phyloP scores from a whole-genome alignment of 2,329 filamentous ascomycete genomes.

The Diaporthe sp. region DNA sequence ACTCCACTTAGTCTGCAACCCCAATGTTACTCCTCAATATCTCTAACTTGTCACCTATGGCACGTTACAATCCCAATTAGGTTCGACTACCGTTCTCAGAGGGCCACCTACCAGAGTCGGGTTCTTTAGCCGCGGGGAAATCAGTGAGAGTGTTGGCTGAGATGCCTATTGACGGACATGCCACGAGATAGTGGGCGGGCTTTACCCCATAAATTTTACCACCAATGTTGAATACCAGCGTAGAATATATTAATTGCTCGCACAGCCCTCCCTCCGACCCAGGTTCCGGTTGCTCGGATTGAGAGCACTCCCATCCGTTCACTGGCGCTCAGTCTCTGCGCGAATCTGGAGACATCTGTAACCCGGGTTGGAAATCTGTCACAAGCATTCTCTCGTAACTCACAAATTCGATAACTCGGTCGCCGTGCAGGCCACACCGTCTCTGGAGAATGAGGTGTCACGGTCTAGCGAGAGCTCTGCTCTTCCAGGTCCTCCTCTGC shows the following conservation, averaged over 20 bases:
- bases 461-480: constrained; percentile 18
- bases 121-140: neutral
- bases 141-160: neutral
- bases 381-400: neutral
- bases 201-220: constrained; percentile 15
- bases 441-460: constrained; percentile 1
- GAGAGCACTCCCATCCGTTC: neutral
- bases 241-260: neutral
- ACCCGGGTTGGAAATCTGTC: neutral
- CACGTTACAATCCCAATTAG: constrained; percentile 21
- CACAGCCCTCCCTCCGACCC: neutral
- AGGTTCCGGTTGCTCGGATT: neutral
- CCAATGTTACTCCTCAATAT: constrained; percentile 3
- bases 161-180: constrained; percentile 5
- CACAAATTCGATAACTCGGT: neutral
- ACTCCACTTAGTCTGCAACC: constrained; percentile 29
- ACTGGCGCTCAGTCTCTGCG: neutral
- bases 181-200: neutral
- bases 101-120: neutral
- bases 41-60: constrained; percentile 20
- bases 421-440: neutral
- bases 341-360: neutral
- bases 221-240: constrained; percentile 2
- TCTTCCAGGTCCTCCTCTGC: constrained; percentile 11
- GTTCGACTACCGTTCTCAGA: constrained; percentile 9